A percentile compares a stretch with the other conserved stretches of the same genome.
phyloP scores from a whole-genome alignment of 2,329 filamentous ascomycete genomes.

The Pseudonectria buxi region DNA sequence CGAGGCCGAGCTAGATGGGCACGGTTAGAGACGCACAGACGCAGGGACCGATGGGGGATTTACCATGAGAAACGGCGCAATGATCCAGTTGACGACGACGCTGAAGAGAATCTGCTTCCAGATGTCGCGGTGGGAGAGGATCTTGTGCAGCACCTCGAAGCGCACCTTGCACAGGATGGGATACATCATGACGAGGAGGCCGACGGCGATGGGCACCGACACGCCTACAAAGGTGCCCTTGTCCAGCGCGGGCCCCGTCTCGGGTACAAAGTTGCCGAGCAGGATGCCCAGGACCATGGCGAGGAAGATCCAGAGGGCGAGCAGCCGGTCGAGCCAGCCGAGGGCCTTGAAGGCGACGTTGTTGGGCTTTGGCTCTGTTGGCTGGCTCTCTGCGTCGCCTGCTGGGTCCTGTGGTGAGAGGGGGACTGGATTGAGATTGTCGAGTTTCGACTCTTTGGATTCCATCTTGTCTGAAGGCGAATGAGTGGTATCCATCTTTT shows the following conservation, averaged over 20 bases:
- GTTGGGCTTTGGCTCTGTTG: not conserved
- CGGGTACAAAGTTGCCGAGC: slow-evolving; percentile 66
- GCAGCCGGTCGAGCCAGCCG: slow-evolving; percentile 54
- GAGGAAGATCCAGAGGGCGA: slow-evolving; percentile 68
- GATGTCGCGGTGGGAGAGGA: slow-evolving; percentile 54
- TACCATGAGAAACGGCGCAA: slow-evolving; percentile 79
- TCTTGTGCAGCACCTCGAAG: slow-evolving; percentile 65
- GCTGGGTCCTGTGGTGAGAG: slow-evolving; percentile 3
- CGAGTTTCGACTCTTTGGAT: slow-evolving; percentile 1
- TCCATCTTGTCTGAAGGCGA: too few species aligned
- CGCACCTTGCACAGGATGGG: slow-evolving; percentile 83
- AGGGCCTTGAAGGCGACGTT: slow-evolving; percentile 43
- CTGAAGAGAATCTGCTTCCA: slow-evolving; percentile 79
- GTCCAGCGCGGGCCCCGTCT: slow-evolving; percentile 55
- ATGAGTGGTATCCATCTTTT: too few species aligned
- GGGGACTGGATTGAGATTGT: too few species aligned
- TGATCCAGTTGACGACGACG: slow-evolving; percentile 72
- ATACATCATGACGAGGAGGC: slow-evolving; percentile 88
- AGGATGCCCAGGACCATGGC: slow-evolving; percentile 72
- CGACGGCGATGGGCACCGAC: slow-evolving; percentile 64
- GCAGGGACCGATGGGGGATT: too few species aligned
- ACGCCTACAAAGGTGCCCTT: slow-evolving; percentile 66
- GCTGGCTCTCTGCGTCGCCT: not conserved
- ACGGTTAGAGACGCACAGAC: too few species aligned
- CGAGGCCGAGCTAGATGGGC: slow-evolving; percentile 52